A percentile compares a stretch with the other conserved stretches of the same genome.
phyloP scores from a whole-genome alignment of 495 filamentous ascomycete species.

The Hypoxylon lenormandii region DNA sequence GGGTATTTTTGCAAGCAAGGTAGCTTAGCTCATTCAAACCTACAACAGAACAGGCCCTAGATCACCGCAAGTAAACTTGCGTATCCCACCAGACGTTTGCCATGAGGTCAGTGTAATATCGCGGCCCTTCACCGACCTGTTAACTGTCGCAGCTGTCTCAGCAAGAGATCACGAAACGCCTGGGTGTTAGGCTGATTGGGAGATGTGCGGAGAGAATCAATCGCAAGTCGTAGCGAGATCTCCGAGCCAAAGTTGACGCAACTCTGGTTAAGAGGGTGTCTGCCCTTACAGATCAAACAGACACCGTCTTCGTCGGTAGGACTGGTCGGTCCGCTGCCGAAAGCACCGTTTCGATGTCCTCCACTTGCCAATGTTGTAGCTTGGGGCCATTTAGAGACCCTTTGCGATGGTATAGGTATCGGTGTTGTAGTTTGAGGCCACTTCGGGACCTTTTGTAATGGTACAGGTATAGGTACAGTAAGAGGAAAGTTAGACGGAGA shows the following conservation, averaged over 20 bases:
- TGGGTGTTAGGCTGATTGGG: background rate
- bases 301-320: conserved; percentile 18
- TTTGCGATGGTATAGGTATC: too few relatives aligned
- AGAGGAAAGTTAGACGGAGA: background rate
- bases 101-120: background rate
- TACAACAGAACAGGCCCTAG: too few relatives aligned
- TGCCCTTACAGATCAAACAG: conserved; percentile 52
- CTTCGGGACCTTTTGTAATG: conserved; percentile 7
- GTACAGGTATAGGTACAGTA: background rate
- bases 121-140: background rate
- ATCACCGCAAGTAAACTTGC: too few relatives aligned
- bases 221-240: conserved; percentile 46
- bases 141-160: conserved; percentile 27
- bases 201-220: conserved; percentile 43
- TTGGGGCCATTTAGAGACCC: too few relatives aligned
- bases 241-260: conserved; percentile 54
- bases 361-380: background rate
- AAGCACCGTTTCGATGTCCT: background rate
- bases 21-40: too few relatives aligned
- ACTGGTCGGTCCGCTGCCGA: conserved; percentile 5
- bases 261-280: conserved; percentile 41
- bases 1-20: conserved; percentile 8
- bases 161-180: conserved; percentile 18
- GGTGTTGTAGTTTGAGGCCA: background rate
- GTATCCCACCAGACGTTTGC: background rate